Percentiles rank a stretch among this genome's conserved stretches.
Conservation (phyloP, 1,284 basidiomycete genomes). For the Mycena citricolor region DNA sequence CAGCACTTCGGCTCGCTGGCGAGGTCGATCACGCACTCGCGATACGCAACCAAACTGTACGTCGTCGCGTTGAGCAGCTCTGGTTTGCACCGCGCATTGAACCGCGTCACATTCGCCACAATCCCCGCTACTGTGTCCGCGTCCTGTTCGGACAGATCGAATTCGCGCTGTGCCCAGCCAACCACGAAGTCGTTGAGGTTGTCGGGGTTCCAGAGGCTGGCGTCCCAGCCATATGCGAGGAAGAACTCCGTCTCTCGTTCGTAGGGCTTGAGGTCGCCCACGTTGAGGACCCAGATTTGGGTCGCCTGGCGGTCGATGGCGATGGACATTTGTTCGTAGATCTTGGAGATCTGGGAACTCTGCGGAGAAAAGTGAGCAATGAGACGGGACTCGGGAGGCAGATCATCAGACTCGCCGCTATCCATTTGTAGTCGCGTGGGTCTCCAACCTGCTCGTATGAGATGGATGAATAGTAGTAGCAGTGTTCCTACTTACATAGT, state of each 20-base stretch:
- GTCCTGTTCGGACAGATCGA: constrained; percentile 39
- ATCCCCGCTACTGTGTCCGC: constrained; percentile 48
- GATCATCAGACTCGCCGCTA: constrained; percentile 38
- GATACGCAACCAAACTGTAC: constrained; percentile 62
- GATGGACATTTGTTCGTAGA: constrained; percentile 61
- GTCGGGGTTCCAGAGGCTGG: constrained; percentile 48
- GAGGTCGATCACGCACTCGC: constrained; percentile 58
- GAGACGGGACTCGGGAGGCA: not conserved
- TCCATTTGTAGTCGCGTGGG: constrained; percentile 63
- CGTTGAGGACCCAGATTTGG: constrained; percentile 60
- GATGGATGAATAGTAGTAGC: not conserved
- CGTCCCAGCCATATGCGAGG: constrained; percentile 62
- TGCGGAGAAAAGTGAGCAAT: constrained; percentile 21
- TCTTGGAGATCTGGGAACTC: constrained; percentile 49
- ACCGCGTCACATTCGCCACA: constrained; percentile 58
- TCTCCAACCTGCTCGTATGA: constrained; percentile 49
- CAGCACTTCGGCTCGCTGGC: no score
- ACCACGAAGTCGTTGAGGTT: constrained; percentile 56
- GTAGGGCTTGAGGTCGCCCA: constrained; percentile 73
- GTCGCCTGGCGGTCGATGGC: constrained; percentile 58
- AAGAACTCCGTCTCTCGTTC: constrained; percentile 73
- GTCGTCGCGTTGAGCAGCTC: constrained; percentile 65
- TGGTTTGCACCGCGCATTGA: constrained; percentile 64
- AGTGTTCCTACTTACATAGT: constrained; percentile 36
- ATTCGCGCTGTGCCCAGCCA: constrained; percentile 65